phyloP scores from a whole-genome alignment of 805 yeast genomes.

The Teunomyces kruisii region DNA sequence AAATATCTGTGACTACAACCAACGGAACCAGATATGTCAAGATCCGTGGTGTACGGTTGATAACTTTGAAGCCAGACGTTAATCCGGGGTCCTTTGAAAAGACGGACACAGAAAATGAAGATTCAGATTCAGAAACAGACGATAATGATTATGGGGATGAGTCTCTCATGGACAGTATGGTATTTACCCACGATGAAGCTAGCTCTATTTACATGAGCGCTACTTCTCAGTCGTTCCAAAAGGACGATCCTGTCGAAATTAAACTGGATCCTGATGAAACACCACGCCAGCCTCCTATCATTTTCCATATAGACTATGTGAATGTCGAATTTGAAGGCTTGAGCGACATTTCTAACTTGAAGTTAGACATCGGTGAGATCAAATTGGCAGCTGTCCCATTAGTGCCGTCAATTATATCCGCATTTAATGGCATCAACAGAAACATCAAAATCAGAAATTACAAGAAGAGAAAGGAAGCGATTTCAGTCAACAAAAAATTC shows the following conservation, averaged over 20 bases:
- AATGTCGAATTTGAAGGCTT: constrained; percentile 51
- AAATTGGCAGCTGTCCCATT: constrained; percentile 47
- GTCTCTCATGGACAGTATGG: constrained; percentile 55
- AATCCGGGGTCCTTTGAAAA: constrained; percentile 25
- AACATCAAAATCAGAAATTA: constrained; percentile 32
- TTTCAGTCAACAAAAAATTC: constrained; percentile 11
- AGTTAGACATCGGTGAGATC: constrained; percentile 38
- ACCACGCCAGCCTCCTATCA: constrained; percentile 13
- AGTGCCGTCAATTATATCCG: constrained; percentile 34
- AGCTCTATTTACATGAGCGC: constrained; percentile 83
- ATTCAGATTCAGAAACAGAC: constrained; percentile 7
- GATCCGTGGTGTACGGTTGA: constrained; percentile 39
- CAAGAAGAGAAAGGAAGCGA: constrained; percentile 23
- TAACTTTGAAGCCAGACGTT: constrained; percentile 41
- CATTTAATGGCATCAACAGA: constrained; percentile 39
- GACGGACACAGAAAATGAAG: background rate
- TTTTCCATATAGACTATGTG: constrained; percentile 36
- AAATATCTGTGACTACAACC: constrained; percentile 34
- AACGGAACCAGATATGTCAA: constrained; percentile 47
- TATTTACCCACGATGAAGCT: constrained; percentile 68
- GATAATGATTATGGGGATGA: constrained; percentile 23
- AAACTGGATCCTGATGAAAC: background rate
- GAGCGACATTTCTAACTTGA: constrained; percentile 30
- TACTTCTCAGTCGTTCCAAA: constrained; percentile 47
- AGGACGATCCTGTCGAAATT: background rate